Evolutionary conservation across 805 yeast species (phyloP).

Genomic region (Schizosaccharomyces octosporus): DNA sequence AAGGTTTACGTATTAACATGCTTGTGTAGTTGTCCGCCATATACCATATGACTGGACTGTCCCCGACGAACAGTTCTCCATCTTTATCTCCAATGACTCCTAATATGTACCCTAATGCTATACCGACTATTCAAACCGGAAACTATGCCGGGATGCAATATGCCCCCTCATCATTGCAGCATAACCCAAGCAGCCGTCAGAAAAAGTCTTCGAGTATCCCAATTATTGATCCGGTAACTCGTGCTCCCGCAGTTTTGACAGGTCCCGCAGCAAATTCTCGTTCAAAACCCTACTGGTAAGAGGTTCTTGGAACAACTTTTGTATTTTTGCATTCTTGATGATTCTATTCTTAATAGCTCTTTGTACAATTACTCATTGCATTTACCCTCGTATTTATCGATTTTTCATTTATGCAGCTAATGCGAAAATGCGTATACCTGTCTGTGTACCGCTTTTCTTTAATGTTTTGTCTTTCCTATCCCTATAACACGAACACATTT

Average conservation of each 20-base stretch:
- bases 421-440: no score
- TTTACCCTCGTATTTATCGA: no score
- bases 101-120: neutral
- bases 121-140: neutral
- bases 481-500: no score
- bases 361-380: no score
- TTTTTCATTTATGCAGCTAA: no score
- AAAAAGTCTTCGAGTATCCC: neutral
- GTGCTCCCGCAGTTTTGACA: neutral
- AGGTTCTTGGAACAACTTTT: neutral
- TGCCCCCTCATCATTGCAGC: neutral
- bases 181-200: neutral
- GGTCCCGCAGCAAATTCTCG: neutral
- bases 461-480: no score
- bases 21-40: neutral
- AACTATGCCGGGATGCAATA: neutral
- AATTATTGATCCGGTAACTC: neutral
- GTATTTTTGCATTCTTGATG: neutral
- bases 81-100: neutral
- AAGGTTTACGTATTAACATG: neutral
- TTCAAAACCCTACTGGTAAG: neutral
- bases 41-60: neutral
- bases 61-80: neutral
- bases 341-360: no score
- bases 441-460: no score